Evolutionary conservation across 345 rosid species (phyloP).

Genomic region (Laguncularia racemosa): DNA sequence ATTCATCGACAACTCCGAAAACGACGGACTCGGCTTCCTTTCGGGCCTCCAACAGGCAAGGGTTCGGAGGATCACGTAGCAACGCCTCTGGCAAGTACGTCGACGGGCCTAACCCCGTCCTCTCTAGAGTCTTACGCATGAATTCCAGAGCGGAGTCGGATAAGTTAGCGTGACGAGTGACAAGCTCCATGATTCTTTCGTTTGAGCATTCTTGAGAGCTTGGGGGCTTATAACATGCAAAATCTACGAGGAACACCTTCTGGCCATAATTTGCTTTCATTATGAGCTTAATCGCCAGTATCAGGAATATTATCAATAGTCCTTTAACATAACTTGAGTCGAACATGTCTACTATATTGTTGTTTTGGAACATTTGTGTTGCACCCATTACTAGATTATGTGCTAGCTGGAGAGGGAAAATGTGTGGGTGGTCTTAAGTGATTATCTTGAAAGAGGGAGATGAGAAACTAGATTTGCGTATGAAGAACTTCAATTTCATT

Average conservation of each 20-base stretch:
- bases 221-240: constrained; percentile 7
- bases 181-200: neutral
- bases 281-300: neutral
- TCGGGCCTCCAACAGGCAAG: neutral
- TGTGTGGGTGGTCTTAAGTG: too few species aligned
- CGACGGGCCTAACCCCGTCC: constrained; percentile 8
- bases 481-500: too few species aligned
- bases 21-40: constrained; percentile 6
- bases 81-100: constrained; percentile 9
- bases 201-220: constrained; percentile 1
- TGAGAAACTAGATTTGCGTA: too few species aligned
- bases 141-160: constrained; percentile 5
- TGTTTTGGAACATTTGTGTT: neutral
- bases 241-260: constrained; percentile 5
- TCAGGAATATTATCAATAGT: neutral
- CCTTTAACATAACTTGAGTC: neutral
- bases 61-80: neutral
- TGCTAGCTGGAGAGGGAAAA: too few species aligned
- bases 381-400: too few species aligned
- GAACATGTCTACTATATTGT: neutral
- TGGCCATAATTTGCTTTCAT: neutral
- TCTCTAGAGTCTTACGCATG: constrained; percentile 9
- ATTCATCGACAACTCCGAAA: constrained; percentile 5
- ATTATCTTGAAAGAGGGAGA: too few species aligned
- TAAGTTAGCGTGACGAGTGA: neutral